phyloP scores from a whole-genome alignment of 1,284 basidiomycete genomes.

The Ganoderma leucocontextum region DNA sequence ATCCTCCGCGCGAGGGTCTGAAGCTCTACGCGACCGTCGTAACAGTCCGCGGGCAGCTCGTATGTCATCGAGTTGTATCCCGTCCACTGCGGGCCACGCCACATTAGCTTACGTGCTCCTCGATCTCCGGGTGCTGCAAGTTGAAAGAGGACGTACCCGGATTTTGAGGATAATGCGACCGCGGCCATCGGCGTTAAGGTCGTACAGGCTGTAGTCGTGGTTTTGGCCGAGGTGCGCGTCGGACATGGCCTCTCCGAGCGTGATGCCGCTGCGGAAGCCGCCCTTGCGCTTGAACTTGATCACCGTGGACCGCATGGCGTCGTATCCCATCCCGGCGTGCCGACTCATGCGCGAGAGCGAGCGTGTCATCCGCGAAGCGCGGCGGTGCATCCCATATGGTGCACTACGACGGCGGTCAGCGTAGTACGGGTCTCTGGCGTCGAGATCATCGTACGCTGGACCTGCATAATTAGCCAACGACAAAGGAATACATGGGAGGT shows the following conservation, averaged over 20 bases:
- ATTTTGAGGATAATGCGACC: conserved; percentile 69
- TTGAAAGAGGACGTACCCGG: conserved; percentile 51
- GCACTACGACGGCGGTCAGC: conserved; percentile 43
- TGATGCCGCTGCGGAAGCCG: conserved; percentile 68
- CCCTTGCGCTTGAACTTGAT: conserved; percentile 81
- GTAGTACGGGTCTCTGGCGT: conserved; percentile 39
- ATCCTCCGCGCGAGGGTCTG: conserved; percentile 74
- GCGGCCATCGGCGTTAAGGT: conserved; percentile 67
- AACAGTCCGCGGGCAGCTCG: conserved; percentile 75
- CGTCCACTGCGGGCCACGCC: conserved; percentile 60
- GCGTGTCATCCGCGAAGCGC: conserved; percentile 64
- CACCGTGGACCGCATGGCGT: conserved; percentile 54
- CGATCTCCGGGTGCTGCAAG: background rate
- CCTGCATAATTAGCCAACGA: conserved; percentile 7
- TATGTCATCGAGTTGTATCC: conserved; percentile 77
- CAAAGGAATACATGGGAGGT: conserved; percentile 38
- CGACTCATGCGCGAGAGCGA: conserved; percentile 41
- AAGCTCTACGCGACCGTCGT: conserved; percentile 69
- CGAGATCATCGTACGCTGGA: conserved; percentile 60
- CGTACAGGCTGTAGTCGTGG: conserved; percentile 65
- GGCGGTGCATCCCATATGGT: conserved; percentile 41
- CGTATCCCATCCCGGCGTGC: conserved; percentile 46
- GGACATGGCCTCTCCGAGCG: conserved; percentile 73
- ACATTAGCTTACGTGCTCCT: conserved; percentile 12
- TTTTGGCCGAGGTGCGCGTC: conserved; percentile 66